A percentile compares a stretch with the other conserved stretches of the same genome.
phyloP scores from a whole-genome alignment of 2,329 filamentous ascomycete species.

The Fusarium sp. region DNA sequence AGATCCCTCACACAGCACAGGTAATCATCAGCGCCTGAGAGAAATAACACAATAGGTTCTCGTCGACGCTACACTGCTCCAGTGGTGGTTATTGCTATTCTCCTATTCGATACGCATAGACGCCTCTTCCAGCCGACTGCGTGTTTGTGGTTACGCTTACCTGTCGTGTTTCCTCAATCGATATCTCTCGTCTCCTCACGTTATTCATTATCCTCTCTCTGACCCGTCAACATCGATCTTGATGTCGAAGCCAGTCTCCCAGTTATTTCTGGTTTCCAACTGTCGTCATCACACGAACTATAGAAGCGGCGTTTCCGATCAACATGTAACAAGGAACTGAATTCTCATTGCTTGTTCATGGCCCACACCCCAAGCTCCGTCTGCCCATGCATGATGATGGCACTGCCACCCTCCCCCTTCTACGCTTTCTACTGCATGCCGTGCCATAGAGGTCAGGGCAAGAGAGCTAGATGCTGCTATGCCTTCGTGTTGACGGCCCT shows the following conservation, averaged over 20 bases:
- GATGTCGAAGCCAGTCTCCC: not conserved
- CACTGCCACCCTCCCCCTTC: conserved; percentile 35
- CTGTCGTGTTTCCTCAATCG: conserved; percentile 8
- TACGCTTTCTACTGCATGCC: conserved; percentile 18
- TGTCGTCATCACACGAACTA: not conserved
- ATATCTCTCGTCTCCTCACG: conserved; percentile 17
- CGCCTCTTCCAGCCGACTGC: not conserved
- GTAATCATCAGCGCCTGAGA: not conserved
- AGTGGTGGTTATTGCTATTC: not conserved
- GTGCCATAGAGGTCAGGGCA: conserved; percentile 1
- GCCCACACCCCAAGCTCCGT: conserved; percentile 33
- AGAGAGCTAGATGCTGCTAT: not conserved
- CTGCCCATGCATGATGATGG: conserved; percentile 29
- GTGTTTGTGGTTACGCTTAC: not conserved
- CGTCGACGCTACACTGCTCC: not conserved
- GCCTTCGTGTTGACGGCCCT: not conserved
- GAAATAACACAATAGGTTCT: conserved; percentile 8
- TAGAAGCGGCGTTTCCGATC: not conserved
- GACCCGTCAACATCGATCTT: not conserved
- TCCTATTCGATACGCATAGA: conserved; percentile 4
- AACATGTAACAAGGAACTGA: not conserved
- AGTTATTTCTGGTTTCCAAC: not conserved
- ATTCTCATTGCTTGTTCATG: conserved; percentile 6
- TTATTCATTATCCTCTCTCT: not conserved
- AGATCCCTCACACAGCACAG: not conserved